A percentile compares a stretch with the other conserved stretches of the same genome.
Evolutionary conservation across 495 filamentous ascomycete genomes (phyloP).

Genomic region (Aspergillus leporis): DNA sequence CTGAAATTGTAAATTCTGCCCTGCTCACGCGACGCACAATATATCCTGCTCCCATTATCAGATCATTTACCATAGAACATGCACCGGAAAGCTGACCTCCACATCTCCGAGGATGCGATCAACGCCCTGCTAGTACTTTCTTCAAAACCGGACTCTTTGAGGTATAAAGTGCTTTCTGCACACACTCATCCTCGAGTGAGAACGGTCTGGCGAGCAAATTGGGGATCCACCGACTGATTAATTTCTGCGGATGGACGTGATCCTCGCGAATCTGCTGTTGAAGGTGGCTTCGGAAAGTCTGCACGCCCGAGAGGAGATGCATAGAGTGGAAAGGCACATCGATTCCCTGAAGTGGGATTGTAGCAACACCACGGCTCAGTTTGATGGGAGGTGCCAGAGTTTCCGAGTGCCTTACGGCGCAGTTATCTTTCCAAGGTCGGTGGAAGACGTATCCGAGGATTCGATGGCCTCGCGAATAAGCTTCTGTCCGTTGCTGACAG

Average conservation of each 20-base stretch:
- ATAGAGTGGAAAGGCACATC: conserved; percentile 99
- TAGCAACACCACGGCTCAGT: conserved; percentile 91
- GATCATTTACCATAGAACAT: too few relatives aligned
- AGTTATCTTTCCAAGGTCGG: conserved; percentile 81
- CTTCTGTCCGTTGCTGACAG: background rate
- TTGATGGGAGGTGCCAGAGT: conserved; percentile 80
- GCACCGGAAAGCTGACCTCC: too few relatives aligned
- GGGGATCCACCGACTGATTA: conserved; percentile 97
- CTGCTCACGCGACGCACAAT: too few relatives aligned
- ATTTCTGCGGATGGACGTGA: conserved; percentile 94
- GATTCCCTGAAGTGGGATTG: conserved; percentile 93
- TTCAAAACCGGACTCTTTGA: too few relatives aligned
- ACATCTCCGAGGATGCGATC: too few relatives aligned
- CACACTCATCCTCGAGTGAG: conserved; percentile 70
- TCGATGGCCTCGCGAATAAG: background rate
- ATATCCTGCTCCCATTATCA: too few relatives aligned
- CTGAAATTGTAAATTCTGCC: too few relatives aligned
- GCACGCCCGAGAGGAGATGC: conserved; percentile 96
- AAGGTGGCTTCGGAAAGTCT: conserved; percentile 94
- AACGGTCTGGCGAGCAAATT: conserved; percentile 98
- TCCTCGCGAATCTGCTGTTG: conserved; percentile 99
- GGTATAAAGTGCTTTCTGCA: too few relatives aligned
- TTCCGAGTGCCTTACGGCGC: conserved; percentile 76
- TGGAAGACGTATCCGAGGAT: conserved; percentile 60
- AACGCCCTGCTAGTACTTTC: too few relatives aligned